These are phyloP conservation scores for Fraxinus ornus DNA, from an alignment of 305 asterid species.

Conservation along the genomic window DNA sequence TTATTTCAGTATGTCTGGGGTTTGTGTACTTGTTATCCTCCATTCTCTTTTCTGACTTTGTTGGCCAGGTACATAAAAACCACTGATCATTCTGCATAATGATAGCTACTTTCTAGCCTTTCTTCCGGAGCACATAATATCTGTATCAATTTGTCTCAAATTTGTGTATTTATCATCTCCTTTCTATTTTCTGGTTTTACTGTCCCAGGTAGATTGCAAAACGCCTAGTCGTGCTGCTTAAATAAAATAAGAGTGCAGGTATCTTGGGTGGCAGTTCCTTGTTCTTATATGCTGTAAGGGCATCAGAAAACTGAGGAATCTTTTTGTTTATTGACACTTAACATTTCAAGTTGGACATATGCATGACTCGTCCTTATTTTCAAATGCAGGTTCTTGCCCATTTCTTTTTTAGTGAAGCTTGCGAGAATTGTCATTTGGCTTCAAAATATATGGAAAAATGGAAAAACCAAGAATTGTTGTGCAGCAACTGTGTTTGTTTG, in stretches of 20 bases:
- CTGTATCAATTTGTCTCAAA: not conserved
- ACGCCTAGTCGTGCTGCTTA: slow-evolving; percentile 54
- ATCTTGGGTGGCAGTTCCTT: slow-evolving; percentile 58
- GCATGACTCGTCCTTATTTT: slow-evolving; percentile 1
- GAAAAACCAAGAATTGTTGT: slow-evolving; percentile 28
- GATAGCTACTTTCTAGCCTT: not conserved
- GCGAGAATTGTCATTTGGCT: slow-evolving; percentile 31
- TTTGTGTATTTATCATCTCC: not conserved
- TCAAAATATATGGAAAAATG: not conserved
- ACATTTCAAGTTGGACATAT: slow-evolving; percentile 1
- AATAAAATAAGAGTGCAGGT: slow-evolving; percentile 50
- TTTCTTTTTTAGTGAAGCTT: slow-evolving; percentile 27
- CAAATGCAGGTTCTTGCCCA: slow-evolving; percentile 38
- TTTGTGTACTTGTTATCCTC: not conserved
- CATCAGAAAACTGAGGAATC: not conserved
- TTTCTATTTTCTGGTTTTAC: not conserved
- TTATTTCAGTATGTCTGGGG: not conserved
- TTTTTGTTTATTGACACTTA: not conserved
- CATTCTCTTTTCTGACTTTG: not conserved
- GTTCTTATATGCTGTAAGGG: slow-evolving; percentile 55
- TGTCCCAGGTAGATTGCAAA: not conserved
- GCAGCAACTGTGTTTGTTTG: slow-evolving; percentile 31
- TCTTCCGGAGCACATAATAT: not conserved
- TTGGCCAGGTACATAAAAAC: slow-evolving; percentile 49
- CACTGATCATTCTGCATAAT: slow-evolving; percentile 11